These are phyloP conservation scores for Penicillium sclerotiorum DNA, from an alignment of 2,329 filamentous ascomycete species.

Conservation along the genomic window DNA sequence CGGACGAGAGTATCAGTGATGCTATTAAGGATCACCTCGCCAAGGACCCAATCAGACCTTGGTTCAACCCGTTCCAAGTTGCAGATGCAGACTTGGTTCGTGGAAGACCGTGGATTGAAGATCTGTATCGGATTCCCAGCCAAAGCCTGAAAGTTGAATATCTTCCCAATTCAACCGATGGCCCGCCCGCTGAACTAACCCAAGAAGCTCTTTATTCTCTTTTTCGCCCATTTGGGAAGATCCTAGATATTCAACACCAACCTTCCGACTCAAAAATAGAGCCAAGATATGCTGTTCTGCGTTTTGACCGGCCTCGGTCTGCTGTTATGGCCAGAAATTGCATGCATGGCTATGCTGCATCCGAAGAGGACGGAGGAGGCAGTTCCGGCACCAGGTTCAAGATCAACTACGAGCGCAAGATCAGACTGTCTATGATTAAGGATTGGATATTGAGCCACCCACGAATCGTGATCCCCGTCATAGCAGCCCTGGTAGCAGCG, in stretches of 20 bases:
- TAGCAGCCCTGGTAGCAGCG: constrained; percentile 79
- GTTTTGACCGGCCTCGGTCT: constrained; percentile 72
- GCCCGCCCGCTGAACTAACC: constrained; percentile 72
- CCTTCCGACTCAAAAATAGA: constrained; percentile 82
- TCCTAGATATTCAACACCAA: constrained; percentile 81
- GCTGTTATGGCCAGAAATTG: constrained; percentile 91
- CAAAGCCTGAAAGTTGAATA: constrained; percentile 81
- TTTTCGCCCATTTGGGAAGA: constrained; percentile 87
- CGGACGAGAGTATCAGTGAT: constrained; percentile 60
- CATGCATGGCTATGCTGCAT: constrained; percentile 78
- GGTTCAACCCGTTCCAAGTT: constrained; percentile 81
- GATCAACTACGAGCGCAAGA: constrained; percentile 78
- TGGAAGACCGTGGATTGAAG: constrained; percentile 91
- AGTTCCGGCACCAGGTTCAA: constrained; percentile 75
- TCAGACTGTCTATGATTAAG: constrained; percentile 76
- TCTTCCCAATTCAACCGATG: constrained; percentile 70
- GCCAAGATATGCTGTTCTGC: constrained; percentile 77
- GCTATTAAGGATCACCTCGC: constrained; percentile 65
- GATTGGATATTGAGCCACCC: constrained; percentile 88
- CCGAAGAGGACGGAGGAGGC: constrained; percentile 70
- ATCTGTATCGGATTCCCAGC: constrained; percentile 81
- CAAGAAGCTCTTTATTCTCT: constrained; percentile 86
- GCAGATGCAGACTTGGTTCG: constrained; percentile 74
- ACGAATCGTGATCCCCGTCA: constrained; percentile 78
- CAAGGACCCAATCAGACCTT: constrained; percentile 75